phyloP scores from a whole-genome alignment of 495 filamentous ascomycete genomes.

The Penicillium macrosclerotiorum region DNA sequence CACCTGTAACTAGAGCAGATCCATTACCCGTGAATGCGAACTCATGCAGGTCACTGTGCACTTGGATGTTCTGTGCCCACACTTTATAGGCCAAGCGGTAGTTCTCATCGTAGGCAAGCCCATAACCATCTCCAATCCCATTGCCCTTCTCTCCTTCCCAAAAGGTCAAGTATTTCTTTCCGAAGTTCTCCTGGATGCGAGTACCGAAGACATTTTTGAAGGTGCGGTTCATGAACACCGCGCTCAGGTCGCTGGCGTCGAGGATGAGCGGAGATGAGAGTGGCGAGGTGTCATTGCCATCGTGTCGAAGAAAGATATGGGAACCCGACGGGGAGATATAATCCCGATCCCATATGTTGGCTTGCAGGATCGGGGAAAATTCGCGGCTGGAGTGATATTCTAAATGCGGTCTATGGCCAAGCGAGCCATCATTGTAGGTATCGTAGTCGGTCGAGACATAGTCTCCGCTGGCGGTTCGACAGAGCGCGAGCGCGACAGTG shows the following conservation, averaged over 20 bases:
- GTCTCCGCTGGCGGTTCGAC: slow-evolving; percentile 2
- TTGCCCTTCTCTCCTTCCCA: background rate
- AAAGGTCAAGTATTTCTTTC: background rate
- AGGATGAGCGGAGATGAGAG: slow-evolving; percentile 20
- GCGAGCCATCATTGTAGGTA: slow-evolving; percentile 15
- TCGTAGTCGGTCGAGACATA: slow-evolving; percentile 17
- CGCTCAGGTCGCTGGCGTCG: slow-evolving; percentile 16
- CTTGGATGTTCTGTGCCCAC: slow-evolving; percentile 13
- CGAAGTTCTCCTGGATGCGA: background rate
- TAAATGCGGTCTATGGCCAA: slow-evolving; percentile 22
- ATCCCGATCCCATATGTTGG: slow-evolving; percentile 13
- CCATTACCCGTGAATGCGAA: background rate
- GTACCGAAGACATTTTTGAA: slow-evolving; percentile 24
- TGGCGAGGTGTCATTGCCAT: slow-evolving; percentile 18
- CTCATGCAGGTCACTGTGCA: background rate
- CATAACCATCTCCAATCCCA: slow-evolving; percentile 18
- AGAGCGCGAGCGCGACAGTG: slow-evolving; percentile 3
- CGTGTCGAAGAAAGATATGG: slow-evolving; percentile 23
- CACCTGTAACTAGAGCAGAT: background rate
- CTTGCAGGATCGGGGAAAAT: slow-evolving; percentile 19
- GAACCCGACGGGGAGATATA: slow-evolving; percentile 16
- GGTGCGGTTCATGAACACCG: slow-evolving; percentile 20
- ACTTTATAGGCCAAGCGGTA: slow-evolving; percentile 19
- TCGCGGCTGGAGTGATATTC: slow-evolving; percentile 22
- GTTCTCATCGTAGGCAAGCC: slow-evolving; percentile 18